These are phyloP conservation scores for Fusarium algeriense DNA, from an alignment of 2,329 filamentous ascomycete species.

Conservation along the genomic window DNA sequence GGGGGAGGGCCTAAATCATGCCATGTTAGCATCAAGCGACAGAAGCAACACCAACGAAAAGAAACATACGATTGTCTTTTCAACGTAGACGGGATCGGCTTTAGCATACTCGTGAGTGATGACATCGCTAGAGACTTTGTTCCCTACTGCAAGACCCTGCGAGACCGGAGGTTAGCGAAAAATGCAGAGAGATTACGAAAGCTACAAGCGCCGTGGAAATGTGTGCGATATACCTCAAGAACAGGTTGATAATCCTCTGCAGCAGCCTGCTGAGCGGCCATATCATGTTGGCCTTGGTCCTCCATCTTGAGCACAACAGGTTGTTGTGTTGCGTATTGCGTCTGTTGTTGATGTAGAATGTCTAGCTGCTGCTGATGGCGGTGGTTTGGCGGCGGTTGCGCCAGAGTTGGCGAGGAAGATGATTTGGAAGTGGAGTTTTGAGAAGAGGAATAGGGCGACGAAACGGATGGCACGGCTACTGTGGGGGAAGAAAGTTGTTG, in stretches of 20 bases:
- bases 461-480: conserved; percentile 24
- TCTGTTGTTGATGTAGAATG: conserved; percentile 24
- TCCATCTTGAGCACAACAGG: conserved; percentile 50
- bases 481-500: conserved; percentile 30
- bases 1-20: conserved; percentile 74
- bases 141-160: conserved; percentile 86
- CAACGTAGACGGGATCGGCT: conserved; percentile 85
- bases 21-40: conserved; percentile 29
- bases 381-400: conserved; percentile 28
- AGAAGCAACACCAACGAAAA: neutral
- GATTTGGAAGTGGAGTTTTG: conserved; percentile 31
- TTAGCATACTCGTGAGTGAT: conserved; percentile 90
- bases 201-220: neutral
- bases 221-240: conserved; percentile 61
- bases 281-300: conserved; percentile 55
- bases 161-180: conserved; percentile 32
- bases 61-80: conserved; percentile 85
- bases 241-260: conserved; percentile 70
- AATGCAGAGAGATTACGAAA: neutral
- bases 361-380: conserved; percentile 31
- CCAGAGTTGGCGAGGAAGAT: conserved; percentile 36
- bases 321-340: conserved; percentile 28
- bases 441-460: conserved; percentile 38
- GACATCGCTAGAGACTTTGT: conserved; percentile 79
- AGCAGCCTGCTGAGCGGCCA: conserved; percentile 71